Evolutionary conservation across 208 protist species (phyloP), one percentile per base, ranked within the genome.

Genomic region (Leishmania turanica): DNA sequence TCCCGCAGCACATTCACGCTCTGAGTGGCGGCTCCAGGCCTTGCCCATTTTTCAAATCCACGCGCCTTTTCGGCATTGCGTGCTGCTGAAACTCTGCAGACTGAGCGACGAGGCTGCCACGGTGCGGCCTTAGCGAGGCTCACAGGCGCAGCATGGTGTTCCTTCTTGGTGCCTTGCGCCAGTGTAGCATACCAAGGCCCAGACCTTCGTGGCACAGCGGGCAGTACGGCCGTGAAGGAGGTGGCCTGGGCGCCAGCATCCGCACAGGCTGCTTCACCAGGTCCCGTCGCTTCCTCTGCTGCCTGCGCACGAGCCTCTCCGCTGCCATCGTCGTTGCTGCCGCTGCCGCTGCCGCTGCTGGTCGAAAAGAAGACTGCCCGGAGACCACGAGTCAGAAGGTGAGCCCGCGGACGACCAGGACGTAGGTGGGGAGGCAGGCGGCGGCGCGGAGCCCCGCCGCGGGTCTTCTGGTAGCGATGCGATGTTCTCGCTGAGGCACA

Each of bases 171-270:
- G 4, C 64, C 62, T 27, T 49, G 71, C 11, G 77, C 72, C 45
- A 77, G 77, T n/a, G 62, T 56, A 15, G 77, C 77, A 64, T 85
- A 85, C 82, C 82, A 85, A 60, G 82, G 82, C 13, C 82, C 82
- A 4, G 70, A 13, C 8, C 47, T 77, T 9, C 76, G 75, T 42
- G 81, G 81, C 45, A 65, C 60, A 1, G 49, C 54, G 2, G 49
- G 71, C 51, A 72, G 34, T 11, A 56, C 37, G 2, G 56, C 75
- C 27, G 75, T 21, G 45, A 70, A 40, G 24, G 49, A 53, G 53
- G 72, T 24, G 13, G 21, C 66, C 42, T 19, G 37, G 47, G 21
- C 40, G 0, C 40, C 17, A 7, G 66, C 66, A 71, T 71, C 19
- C 19, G 19, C 66, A 49, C 66, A 31, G 2, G 40, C 21, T 47